Percentiles rank a stretch among this genome's conserved stretches.
Conservation (phyloP, 2,329 filamentous ascomycete genomes). For the Myriosclerotinia curreyana region DNA sequence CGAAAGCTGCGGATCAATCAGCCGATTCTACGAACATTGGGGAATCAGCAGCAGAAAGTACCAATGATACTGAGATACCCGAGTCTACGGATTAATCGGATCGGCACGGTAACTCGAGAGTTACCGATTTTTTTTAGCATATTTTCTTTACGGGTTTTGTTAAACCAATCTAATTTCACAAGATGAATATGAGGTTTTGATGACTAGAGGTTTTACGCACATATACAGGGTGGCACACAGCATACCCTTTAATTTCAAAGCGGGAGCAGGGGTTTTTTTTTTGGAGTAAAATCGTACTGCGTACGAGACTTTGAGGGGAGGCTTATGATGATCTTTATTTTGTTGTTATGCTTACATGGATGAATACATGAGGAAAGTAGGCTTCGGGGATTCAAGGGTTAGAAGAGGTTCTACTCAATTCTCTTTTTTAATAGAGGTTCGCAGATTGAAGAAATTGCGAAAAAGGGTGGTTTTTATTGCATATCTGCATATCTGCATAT, state of each 20-base stretch:
- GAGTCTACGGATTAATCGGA: neutral
- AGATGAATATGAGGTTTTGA: constrained; percentile 1
- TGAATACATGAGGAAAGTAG: neutral
- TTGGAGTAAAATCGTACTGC: constrained; percentile 3
- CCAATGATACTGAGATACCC: neutral
- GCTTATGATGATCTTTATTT: neutral
- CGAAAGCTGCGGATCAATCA: neutral
- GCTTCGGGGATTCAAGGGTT: neutral
- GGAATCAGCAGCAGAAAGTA: neutral
- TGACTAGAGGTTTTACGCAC: constrained; percentile 10
- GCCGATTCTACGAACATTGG: neutral
- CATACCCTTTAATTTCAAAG: constrained; percentile 10
- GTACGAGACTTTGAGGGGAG: constrained; percentile 32
- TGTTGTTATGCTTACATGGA: neutral
- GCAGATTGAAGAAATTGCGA: neutral
- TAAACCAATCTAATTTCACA: neutral
- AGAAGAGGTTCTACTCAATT: neutral
- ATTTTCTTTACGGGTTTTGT: neutral
- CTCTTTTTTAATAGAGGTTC: neutral
- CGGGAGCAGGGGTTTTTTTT: constrained; percentile 9
- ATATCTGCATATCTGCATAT: neutral
- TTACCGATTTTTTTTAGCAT: neutral
- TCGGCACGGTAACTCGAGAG: too few relatives aligned
- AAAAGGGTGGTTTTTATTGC: too few relatives aligned
- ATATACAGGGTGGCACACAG: constrained; percentile 16